Conservation (phyloP, 2,329 filamentous ascomycete species). For the Talaromyces sp. region DNA sequence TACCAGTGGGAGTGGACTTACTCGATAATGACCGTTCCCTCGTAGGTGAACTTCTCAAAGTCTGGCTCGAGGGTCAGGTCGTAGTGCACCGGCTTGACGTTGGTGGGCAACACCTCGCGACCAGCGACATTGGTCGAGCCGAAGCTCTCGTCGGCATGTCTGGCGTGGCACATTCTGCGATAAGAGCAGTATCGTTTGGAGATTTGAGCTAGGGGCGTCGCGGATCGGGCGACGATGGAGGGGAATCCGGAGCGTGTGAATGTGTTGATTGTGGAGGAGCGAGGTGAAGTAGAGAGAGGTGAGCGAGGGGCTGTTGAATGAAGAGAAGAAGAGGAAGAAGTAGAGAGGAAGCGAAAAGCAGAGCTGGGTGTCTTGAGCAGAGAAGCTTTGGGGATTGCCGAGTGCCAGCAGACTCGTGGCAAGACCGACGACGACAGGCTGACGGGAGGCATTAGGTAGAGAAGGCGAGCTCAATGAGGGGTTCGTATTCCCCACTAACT, state of each 20-base stretch:
- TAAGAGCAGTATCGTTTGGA: slow-evolving; percentile 65
- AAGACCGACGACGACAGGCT: slow-evolving; percentile 13
- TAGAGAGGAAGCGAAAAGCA: neutral
- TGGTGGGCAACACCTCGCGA: slow-evolving; percentile 83
- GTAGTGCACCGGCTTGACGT: slow-evolving; percentile 90
- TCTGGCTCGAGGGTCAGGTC: slow-evolving; percentile 87
- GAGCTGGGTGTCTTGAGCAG: neutral
- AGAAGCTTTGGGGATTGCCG: slow-evolving; percentile 13
- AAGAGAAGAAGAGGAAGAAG: neutral
- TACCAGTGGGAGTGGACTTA: slow-evolving; percentile 34
- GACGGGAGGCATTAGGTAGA: slow-evolving; percentile 9
- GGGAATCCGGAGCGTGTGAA: slow-evolving; percentile 17
- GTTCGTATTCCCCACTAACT: slow-evolving; percentile 7
- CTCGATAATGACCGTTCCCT: slow-evolving; percentile 81
- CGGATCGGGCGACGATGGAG: slow-evolving; percentile 25
- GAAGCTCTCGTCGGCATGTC: slow-evolving; percentile 53
- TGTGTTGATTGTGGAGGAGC: slow-evolving; percentile 21
- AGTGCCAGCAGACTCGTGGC: slow-evolving; percentile 14
- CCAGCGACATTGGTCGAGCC: slow-evolving; percentile 59
- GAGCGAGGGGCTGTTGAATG: slow-evolving; percentile 7
- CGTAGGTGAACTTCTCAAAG: slow-evolving; percentile 81
- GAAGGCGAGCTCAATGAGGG: neutral
- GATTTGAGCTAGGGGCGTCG: slow-evolving; percentile 17
- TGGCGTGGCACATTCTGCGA: slow-evolving; percentile 70
- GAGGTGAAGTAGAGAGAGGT: slow-evolving; percentile 14